phyloP scores from a whole-genome alignment of 2,329 filamentous ascomycete genomes.

The Colletotrichum incanum region DNA sequence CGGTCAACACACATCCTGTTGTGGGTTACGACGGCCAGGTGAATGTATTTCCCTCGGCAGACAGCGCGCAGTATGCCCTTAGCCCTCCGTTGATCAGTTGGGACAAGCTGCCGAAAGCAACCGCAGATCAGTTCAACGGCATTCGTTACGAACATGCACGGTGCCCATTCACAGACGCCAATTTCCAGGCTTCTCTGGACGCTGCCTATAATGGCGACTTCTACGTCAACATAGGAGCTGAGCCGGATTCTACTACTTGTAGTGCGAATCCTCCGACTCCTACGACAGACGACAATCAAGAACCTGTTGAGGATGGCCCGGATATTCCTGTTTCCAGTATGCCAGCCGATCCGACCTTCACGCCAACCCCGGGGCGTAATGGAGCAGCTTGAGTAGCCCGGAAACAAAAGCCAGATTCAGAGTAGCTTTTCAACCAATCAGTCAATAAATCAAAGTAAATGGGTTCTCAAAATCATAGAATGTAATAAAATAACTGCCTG shows the following conservation, averaged over 20 bases:
- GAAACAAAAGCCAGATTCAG: too few relatives aligned
- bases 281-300: too few relatives aligned
- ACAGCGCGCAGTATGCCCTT: neutral
- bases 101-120: neutral
- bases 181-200: slow-evolving; percentile 12
- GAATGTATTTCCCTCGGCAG: neutral
- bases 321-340: neutral
- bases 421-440: too few relatives aligned
- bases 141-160: neutral
- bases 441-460: too few relatives aligned
- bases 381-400: too few relatives aligned
- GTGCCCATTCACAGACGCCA: slow-evolving; percentile 9
- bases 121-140: slow-evolving; percentile 10
- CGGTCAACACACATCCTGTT: slow-evolving; percentile 8
- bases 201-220: neutral
- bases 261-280: neutral
- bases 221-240: neutral
- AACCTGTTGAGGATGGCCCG: neutral
- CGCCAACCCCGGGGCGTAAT: too few relatives aligned
- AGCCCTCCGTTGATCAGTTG: slow-evolving; percentile 17
- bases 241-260: neutral
- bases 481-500: too few relatives aligned
- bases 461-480: too few relatives aligned
- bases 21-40: slow-evolving; percentile 9
- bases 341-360: too few relatives aligned